Conservation (phyloP, 2,329 filamentous ascomycete species). For the Claviceps citrina region DNA sequence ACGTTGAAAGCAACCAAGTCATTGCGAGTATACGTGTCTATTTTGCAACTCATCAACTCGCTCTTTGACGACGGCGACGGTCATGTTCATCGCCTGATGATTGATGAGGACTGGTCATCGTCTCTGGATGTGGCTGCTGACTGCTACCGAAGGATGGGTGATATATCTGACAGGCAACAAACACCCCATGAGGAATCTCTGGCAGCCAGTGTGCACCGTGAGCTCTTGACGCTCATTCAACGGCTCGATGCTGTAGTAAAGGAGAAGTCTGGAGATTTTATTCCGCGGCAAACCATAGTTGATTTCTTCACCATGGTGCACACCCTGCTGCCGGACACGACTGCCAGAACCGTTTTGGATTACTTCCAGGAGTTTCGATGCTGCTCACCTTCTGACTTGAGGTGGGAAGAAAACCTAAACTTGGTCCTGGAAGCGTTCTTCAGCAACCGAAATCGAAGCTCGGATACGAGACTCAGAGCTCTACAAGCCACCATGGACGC, state of each 20-base stretch:
- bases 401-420: constrained; percentile 50
- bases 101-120: constrained; percentile 51
- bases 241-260: constrained; percentile 33
- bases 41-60: constrained; percentile 38
- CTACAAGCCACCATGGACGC: constrained; percentile 45
- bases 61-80: constrained; percentile 38
- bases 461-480: constrained; percentile 45
- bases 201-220: constrained; percentile 25
- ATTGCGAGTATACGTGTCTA: constrained; percentile 29
- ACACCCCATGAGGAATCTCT: constrained; percentile 14
- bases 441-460: constrained; percentile 42
- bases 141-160: constrained; percentile 28
- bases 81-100: constrained; percentile 38
- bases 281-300: constrained; percentile 52
- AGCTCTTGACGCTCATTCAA: constrained; percentile 30
- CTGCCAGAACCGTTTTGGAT: constrained; percentile 47
- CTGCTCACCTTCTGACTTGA: constrained; percentile 54
- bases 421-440: constrained; percentile 49
- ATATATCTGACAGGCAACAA: constrained; percentile 12
- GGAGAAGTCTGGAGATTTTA: constrained; percentile 34
- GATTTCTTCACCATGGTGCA: constrained; percentile 50
- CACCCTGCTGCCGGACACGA: constrained; percentile 46
- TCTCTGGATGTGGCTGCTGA: constrained; percentile 43
- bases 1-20: constrained; percentile 30
- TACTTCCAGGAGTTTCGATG: constrained; percentile 55